phyloP scores from a whole-genome alignment of 805 yeast species.

The Wickerhamiella cacticola region DNA sequence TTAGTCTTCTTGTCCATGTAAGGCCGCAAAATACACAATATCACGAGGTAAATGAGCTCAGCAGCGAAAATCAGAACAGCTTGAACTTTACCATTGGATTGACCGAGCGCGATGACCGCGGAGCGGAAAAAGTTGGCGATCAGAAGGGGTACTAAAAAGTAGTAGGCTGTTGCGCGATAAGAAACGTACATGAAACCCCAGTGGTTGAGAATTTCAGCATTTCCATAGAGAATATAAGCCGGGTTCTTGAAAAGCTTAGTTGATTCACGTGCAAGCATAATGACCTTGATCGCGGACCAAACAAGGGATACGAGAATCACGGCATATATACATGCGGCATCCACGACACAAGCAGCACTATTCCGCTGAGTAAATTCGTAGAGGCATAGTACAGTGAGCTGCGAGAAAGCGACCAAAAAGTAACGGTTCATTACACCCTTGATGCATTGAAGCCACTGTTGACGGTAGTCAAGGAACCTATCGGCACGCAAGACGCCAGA shows the following conservation, averaged over 20 bases:
- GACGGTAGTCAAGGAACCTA: constrained; percentile 64
- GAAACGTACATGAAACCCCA: constrained; percentile 91
- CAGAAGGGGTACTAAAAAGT: constrained; percentile 60
- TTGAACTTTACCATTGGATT: constrained; percentile 66
- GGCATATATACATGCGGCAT: constrained; percentile 60
- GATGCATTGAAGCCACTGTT: constrained; percentile 42
- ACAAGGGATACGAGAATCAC: constrained; percentile 46
- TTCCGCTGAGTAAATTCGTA: constrained; percentile 85
- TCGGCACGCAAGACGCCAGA: constrained; percentile 47
- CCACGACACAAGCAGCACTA: constrained; percentile 68
- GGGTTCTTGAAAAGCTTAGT: constrained; percentile 69
- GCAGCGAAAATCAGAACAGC: constrained; percentile 63
- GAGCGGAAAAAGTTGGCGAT: constrained; percentile 60
- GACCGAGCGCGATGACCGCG: constrained; percentile 76
- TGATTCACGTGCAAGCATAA: constrained; percentile 63
- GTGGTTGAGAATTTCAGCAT: constrained; percentile 62
- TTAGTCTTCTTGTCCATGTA: constrained; percentile 92
- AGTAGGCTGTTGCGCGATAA: constrained; percentile 76
- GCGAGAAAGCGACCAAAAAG: constrained; percentile 77
- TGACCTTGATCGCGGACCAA: constrained; percentile 66
- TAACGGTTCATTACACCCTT: constrained; percentile 84
- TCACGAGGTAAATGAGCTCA: constrained; percentile 58
- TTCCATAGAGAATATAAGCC: constrained; percentile 82
- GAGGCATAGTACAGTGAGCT: constrained; percentile 61
- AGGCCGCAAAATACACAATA: constrained; percentile 64